Evolutionary conservation across 2,329 filamentous ascomycete genomes (phyloP), one percentile per base, ranked within the genome.

Genomic region (Aspergillus sergii): DNA sequence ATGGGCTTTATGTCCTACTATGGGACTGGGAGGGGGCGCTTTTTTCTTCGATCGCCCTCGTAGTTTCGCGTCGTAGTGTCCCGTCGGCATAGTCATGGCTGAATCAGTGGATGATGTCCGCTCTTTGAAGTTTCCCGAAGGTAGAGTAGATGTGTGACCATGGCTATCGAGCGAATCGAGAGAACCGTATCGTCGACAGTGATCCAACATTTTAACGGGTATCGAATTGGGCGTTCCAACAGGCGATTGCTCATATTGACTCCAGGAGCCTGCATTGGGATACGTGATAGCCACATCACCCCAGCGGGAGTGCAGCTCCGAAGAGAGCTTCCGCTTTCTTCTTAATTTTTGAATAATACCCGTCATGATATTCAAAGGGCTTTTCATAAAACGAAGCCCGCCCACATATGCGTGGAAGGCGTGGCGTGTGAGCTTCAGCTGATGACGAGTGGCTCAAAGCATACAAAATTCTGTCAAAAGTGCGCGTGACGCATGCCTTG

Each of bases 191-290:
- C 64, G 65, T 53, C 65, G 61, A 46, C 43, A 54, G 58, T 68
- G 61, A n/a, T 67, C 60, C 3, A 61, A 26, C 23, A 66, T 51
- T n/a, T 32, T 30, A 41, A 41, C 56, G 10, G 57, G 64, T 30
- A 59, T n/a, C 14, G 59, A 30, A 60, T 68, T 67, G 53, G 63
- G 30, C 8, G 59, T 55, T 46, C 55, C 62, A 14, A 39, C 62
- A 16, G 73, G 64, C 10, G 66, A 59, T 50, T 76, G 73, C 54
- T 75, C 73, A 69, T 74, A 76, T 65, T 79, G 73, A 58, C 73
- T 80, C 79, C 79, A 80, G n/a, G 78, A 79, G 28, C 78, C 78
- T 45, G 75, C 69, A 45, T 71, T 79, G 26, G 79, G 79, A 67
- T 75, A 75, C 28, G 74, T 77, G 65, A 80, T 80, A 19, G 75